Base-by-base conservation (phyloP, 2,329 filamentous ascomycete species). In the Aspergillus intermedius region DNA sequence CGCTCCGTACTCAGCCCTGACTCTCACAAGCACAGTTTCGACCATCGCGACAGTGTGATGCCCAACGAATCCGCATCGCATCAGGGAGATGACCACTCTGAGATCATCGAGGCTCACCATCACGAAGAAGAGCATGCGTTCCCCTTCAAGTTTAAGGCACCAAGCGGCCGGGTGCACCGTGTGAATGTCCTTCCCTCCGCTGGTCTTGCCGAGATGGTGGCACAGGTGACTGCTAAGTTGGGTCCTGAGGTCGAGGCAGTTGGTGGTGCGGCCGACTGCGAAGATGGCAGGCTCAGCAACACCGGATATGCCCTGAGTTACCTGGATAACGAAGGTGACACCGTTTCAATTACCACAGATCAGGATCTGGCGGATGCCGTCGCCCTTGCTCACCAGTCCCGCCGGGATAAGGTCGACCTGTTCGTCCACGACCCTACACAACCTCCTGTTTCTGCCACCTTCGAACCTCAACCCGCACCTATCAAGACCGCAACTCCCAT, bases 121-220 rank as follows among this genome's bases (percentile, higher is more conserved):
- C 61, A 69, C 5, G 76, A 60, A 4, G 80, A 87, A 60, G 88
- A 94, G 56, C 70, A 81, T 9, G 88, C 91, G 0, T 98, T 97
- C 72, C 83, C 91, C 2, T 98, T 98, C 83, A 98, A 98, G 71
- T 98, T 98, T 80, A 97, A 97, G 76, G 90, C 93, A 2, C 93
- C 93, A 1, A 91, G 88, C 59, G 93, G 91, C 42, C 88, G 93
- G 46, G 91, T 97, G 15, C 93, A 98, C 70, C 84, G 93, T 47
- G 74, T 98, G 45, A 93, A 97, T 63, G 84, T 96, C 23, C 77
- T 83, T 47, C 86, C 90, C 9, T 82, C 86, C 19, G 82, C 88
- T 48, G 93, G 93, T 39, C 82, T 98, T 54, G 81, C 80, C 17
- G 82, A 88, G 39, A 83, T 98, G 50, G 83, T 97, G 23, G 69